Percentiles rank a stretch among this genome's conserved stretches.
phyloP scores from a whole-genome alignment of 2,329 filamentous ascomycete species.

The Fusarium sp. region DNA sequence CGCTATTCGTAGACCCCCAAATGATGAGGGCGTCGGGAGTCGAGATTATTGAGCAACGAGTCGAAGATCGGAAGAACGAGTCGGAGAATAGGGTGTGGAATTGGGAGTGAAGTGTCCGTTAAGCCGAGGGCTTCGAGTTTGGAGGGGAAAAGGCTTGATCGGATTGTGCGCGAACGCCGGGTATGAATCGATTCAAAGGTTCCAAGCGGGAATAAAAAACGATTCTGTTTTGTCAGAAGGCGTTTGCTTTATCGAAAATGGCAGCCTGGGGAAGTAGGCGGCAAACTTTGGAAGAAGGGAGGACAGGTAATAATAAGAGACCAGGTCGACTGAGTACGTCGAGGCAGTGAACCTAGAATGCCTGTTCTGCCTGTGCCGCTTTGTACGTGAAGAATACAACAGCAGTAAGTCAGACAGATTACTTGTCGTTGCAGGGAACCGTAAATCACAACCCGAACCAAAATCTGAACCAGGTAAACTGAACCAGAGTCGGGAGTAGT shows the following conservation, averaged over 20 bases:
- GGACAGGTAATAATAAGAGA: conserved; percentile 23
- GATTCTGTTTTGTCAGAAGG: conserved; percentile 27
- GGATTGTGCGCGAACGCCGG: conserved; percentile 25
- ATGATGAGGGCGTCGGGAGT: conserved; percentile 40
- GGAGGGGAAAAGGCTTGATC: conserved; percentile 12
- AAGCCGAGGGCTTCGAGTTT: conserved; percentile 36
- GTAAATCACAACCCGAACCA: conserved; percentile 5
- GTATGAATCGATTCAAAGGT: conserved; percentile 14
- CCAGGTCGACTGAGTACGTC: conserved; percentile 33
- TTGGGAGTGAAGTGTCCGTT: conserved; percentile 27
- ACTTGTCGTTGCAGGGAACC: conserved; percentile 28
- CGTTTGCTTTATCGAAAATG: conserved; percentile 35
- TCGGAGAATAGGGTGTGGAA: conserved; percentile 21
- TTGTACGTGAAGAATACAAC: conserved; percentile 18
- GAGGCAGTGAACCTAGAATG: conserved; percentile 37
- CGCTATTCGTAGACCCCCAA: conserved; percentile 42
- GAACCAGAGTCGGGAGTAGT: conserved; percentile 13
- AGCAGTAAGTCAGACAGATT: conserved; percentile 31
- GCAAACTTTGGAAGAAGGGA: conserved; percentile 33
- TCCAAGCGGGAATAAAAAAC: conserved; percentile 23
- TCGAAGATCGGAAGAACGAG: conserved; percentile 29
- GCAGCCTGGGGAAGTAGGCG: conserved; percentile 36
- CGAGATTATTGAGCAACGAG: conserved; percentile 22
- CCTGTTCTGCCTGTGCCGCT: conserved; percentile 13
- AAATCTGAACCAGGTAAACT: conserved; percentile 12